Conservation (phyloP, 495 filamentous ascomycete species). For the Mycothermus thermophilus region DNA sequence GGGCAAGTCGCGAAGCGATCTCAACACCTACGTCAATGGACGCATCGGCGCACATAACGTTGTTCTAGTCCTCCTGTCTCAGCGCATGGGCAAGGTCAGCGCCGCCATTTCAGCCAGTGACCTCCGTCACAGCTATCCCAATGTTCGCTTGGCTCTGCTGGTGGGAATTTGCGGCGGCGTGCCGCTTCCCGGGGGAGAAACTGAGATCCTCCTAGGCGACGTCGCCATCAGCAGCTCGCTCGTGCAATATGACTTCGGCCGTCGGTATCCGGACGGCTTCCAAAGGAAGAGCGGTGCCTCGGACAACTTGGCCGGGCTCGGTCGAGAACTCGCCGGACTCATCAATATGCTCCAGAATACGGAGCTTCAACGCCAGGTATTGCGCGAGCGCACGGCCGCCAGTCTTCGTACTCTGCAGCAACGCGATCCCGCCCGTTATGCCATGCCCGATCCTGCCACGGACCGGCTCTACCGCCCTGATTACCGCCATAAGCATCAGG, state of each 20-base stretch:
- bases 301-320: slow-evolving; percentile 19
- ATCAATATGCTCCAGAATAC: slow-evolving; percentile 15
- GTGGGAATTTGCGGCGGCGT: slow-evolving; percentile 26
- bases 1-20: slow-evolving; percentile 13
- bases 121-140: slow-evolving; percentile 19
- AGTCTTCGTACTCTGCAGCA: slow-evolving; percentile 8
- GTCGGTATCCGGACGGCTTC: slow-evolving; percentile 18
- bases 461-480: slow-evolving; percentile 18
- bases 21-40: slow-evolving; percentile 26
- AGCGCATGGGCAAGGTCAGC: slow-evolving; percentile 21
- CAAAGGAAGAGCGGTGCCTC: slow-evolving; percentile 17
- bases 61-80: slow-evolving; percentile 20
- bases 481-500: slow-evolving; percentile 23
- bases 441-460: slow-evolving; percentile 12
- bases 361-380: slow-evolving; percentile 1
- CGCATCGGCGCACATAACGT: slow-evolving; percentile 26
- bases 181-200: slow-evolving; percentile 5
- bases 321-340: slow-evolving; percentile 18
- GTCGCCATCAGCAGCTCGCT: slow-evolving; percentile 27
- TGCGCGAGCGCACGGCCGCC: slow-evolving; percentile 6
- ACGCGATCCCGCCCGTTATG: neutral
- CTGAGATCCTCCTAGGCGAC: slow-evolving; percentile 28
- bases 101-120: slow-evolving; percentile 18
- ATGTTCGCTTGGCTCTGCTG: slow-evolving; percentile 13
- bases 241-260: slow-evolving; percentile 29